A percentile compares a stretch with the other conserved stretches of the same genome.
These are phyloP conservation scores for Chamaecrista fasciculata DNA, from an alignment of 306 rosid species.

Conservation along the genomic window DNA sequence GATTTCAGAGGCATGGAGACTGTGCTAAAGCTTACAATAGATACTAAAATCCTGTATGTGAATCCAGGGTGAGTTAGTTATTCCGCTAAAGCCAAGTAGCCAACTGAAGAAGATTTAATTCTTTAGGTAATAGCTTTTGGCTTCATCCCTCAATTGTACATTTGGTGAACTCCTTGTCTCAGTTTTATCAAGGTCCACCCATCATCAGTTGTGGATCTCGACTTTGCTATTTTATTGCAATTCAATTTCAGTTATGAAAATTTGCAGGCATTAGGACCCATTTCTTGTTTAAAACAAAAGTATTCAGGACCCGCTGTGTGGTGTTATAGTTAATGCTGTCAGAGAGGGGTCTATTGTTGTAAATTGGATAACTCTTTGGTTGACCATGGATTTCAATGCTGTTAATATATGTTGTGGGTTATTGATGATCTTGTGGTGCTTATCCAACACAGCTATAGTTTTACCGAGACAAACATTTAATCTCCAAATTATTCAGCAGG, in stretches of 20 bases:
- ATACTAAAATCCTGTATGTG: constrained; percentile 48
- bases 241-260: neutral
- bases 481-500: constrained; percentile 45
- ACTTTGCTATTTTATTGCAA: constrained; percentile 3
- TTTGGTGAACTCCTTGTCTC: constrained; percentile 25
- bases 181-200: constrained; percentile 24
- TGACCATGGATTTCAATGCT: constrained; percentile 27
- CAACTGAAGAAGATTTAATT: constrained; percentile 21
- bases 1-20: constrained; percentile 71
- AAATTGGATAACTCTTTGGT: constrained; percentile 28
- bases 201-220: constrained; percentile 21
- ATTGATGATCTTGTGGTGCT: constrained; percentile 30
- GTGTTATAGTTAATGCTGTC: constrained; percentile 18
- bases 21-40: constrained; percentile 68
- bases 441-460: constrained; percentile 55
- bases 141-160: constrained; percentile 28
- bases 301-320: neutral
- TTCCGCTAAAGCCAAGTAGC: constrained; percentile 31
- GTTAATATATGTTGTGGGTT: constrained; percentile 17
- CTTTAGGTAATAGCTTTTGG: constrained; percentile 25
- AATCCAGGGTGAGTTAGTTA: constrained; percentile 68
- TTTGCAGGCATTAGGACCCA: neutral
- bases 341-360: constrained; percentile 14
- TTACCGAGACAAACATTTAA: constrained; percentile 51
- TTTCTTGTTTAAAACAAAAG: neutral